Conservation (phyloP, 768 basidiomycete species). For the Auriscalpium vulgare region DNA sequence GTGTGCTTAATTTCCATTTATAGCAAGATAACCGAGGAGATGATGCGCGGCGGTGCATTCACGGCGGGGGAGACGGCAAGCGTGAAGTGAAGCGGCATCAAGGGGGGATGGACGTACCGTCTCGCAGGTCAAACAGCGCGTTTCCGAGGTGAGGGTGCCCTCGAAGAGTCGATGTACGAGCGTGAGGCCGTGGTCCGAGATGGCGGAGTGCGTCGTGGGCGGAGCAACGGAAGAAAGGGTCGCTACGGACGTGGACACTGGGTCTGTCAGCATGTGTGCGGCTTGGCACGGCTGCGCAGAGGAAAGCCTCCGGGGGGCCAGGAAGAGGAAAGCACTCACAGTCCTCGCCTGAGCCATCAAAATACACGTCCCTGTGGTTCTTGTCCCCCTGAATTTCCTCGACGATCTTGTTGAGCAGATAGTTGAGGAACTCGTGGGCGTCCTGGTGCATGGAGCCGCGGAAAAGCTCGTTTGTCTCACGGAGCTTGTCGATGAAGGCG, state of each 20-base stretch:
- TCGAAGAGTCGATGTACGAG: conserved; percentile 92
- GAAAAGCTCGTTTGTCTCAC: conserved; percentile 87
- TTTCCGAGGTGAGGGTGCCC: conserved; percentile 92
- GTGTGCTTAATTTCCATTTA: neutral
- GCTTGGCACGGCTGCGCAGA: neutral
- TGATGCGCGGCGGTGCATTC: neutral
- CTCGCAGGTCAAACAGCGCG: conserved; percentile 95
- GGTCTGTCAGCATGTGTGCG: conserved; percentile 4
- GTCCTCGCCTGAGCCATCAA: conserved; percentile 43
- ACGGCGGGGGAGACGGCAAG: neutral
- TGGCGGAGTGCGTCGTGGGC: conserved; percentile 36
- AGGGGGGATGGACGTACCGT: conserved; percentile 44
- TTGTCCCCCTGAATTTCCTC: conserved; percentile 83
- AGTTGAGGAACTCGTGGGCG: conserved; percentile 97
- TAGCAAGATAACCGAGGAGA: conserved; percentile 1
- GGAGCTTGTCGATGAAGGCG: conserved; percentile 89
- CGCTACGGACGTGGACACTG: conserved; percentile 55
- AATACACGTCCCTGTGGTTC: conserved; percentile 22
- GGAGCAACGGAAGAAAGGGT: conserved; percentile 44
- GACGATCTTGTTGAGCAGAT: conserved; percentile 84
- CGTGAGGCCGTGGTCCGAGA: conserved; percentile 39
- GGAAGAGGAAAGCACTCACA: conserved; percentile 38
- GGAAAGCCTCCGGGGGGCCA: conserved; percentile 1
- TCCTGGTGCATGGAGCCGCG: conserved; percentile 93
- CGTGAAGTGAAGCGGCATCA: neutral